Evolutionary conservation across 768 basidiomycete species (phyloP).

Genomic region (Podaxis pistillaris): DNA sequence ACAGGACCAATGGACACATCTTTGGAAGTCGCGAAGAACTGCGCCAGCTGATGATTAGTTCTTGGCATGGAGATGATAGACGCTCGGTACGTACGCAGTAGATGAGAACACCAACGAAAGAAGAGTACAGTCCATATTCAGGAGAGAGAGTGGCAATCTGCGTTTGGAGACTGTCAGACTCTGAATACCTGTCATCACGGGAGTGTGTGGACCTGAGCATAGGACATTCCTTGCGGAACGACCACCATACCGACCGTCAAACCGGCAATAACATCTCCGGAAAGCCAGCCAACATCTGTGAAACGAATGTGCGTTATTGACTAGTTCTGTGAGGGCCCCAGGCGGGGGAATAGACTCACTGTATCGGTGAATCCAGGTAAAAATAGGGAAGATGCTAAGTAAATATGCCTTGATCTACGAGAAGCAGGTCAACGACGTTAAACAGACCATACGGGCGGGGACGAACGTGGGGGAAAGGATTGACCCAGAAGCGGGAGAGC

Average conservation of each 20-base stretch:
- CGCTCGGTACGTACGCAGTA: slow-evolving; percentile 63
- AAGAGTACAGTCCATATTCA: slow-evolving; percentile 92
- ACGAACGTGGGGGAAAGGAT: slow-evolving; percentile 55
- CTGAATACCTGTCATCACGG: neutral
- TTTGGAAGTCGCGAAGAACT: slow-evolving; percentile 97
- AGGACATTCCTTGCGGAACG: slow-evolving; percentile 93
- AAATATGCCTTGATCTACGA: slow-evolving; percentile 64
- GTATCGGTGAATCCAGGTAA: slow-evolving; percentile 85
- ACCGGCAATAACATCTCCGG: slow-evolving; percentile 86
- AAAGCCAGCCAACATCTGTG: slow-evolving; percentile 73
- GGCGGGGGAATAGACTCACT: slow-evolving; percentile 44
- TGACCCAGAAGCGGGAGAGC: slow-evolving; percentile 33
- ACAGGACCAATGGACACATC: slow-evolving; percentile 99
- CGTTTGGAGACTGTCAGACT: neutral
- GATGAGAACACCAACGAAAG: slow-evolving; percentile 82
- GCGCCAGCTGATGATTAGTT: slow-evolving; percentile 3
- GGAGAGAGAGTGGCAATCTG: slow-evolving; percentile 82
- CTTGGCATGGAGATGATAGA: neutral
- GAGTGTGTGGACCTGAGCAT: slow-evolving; percentile 55
- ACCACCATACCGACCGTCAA: slow-evolving; percentile 94
- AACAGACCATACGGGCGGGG: neutral
- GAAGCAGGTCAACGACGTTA: slow-evolving; percentile 5
- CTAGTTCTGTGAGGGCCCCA: neutral
- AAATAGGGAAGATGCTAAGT: slow-evolving; percentile 75
- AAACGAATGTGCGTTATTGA: slow-evolving; percentile 1